Percentiles rank a stretch among this genome's conserved stretches.
phyloP scores from a whole-genome alignment of 2,329 filamentous ascomycete genomes.

The Rasamsonia emersonii region DNA sequence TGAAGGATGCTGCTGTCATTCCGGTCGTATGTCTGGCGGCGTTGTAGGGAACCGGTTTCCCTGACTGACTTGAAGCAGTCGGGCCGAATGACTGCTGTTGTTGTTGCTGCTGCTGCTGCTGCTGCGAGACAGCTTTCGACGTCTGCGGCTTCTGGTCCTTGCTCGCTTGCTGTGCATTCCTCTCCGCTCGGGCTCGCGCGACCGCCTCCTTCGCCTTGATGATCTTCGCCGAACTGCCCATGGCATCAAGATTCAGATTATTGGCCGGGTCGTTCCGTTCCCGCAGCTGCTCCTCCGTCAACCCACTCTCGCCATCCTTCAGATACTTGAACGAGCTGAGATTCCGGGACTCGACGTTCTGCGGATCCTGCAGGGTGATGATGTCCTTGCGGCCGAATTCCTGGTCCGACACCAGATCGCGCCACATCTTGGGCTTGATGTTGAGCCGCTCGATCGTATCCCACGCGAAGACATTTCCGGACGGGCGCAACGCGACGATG shows the following conservation, averaged over 20 bases:
- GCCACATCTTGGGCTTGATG: constrained; percentile 94
- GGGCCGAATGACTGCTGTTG: background rate
- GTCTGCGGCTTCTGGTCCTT: constrained; percentile 12
- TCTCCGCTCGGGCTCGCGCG: constrained; percentile 74
- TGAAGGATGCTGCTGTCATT: constrained; percentile 85
- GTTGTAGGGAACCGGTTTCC: constrained; percentile 57
- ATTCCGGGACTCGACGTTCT: constrained; percentile 75
- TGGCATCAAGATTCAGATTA: constrained; percentile 67
- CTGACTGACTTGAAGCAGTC: constrained; percentile 15
- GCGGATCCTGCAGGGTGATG: constrained; percentile 91
- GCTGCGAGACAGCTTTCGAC: background rate
- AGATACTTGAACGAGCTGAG: constrained; percentile 83
- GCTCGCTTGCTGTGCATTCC: constrained; percentile 41
- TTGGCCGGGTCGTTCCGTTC: constrained; percentile 51
- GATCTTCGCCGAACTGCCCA: constrained; percentile 76
- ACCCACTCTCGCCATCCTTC: constrained; percentile 64
- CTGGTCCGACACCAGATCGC: constrained; percentile 76
- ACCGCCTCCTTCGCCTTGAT: constrained; percentile 86
- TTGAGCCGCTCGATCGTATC: constrained; percentile 94
- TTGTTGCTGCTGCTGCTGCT: constrained; percentile 3
- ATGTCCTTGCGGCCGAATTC: constrained; percentile 86
- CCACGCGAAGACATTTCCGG: constrained; percentile 93
- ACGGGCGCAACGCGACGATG: constrained; percentile 75
- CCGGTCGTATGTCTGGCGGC: constrained; percentile 87
- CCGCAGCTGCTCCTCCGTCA: constrained; percentile 62